Evolutionary conservation across 495 filamentous ascomycete genomes (phyloP).

Genomic region (Xylaria acuta): DNA sequence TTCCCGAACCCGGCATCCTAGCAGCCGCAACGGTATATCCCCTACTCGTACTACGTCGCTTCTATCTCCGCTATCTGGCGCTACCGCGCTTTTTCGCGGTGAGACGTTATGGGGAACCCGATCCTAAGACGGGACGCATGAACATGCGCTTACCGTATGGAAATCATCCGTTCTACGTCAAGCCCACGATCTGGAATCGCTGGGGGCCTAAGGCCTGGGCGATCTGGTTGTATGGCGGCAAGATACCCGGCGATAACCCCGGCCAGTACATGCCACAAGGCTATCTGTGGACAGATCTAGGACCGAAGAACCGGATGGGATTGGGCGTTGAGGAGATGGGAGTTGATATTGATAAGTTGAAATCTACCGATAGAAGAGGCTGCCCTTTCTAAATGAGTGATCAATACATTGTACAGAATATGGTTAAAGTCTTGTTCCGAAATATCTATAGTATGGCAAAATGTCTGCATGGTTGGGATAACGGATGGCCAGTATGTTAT

Average conservation of each 20-base stretch:
- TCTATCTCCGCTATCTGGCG: conserved; percentile 60
- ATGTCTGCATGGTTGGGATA: neutral
- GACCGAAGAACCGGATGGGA: conserved; percentile 62
- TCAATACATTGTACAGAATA: no score
- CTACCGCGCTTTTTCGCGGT: conserved; percentile 61
- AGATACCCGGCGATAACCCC: conserved; percentile 66
- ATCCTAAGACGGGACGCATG: conserved; percentile 53
- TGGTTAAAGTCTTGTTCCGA: neutral
- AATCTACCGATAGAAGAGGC: conserved; percentile 22
- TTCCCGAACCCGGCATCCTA: conserved; percentile 38
- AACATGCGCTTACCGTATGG: conserved; percentile 48
- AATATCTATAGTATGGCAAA: neutral
- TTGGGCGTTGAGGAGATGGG: conserved; percentile 60
- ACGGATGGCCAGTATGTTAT: neutral
- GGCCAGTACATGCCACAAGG: conserved; percentile 64
- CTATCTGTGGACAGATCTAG: conserved; percentile 63
- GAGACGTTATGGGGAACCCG: conserved; percentile 49
- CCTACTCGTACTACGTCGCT: conserved; percentile 55
- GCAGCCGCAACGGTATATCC: conserved; percentile 33
- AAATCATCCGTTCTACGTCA: conserved; percentile 67
- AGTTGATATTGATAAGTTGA: conserved; percentile 31
- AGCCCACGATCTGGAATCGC: conserved; percentile 65
- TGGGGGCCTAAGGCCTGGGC: conserved; percentile 64
- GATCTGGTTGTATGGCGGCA: conserved; percentile 59
- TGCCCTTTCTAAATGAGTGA: conserved; percentile 32